phyloP scores from a whole-genome alignment of 257 asterid species.

The Echites panduratus region DNA sequence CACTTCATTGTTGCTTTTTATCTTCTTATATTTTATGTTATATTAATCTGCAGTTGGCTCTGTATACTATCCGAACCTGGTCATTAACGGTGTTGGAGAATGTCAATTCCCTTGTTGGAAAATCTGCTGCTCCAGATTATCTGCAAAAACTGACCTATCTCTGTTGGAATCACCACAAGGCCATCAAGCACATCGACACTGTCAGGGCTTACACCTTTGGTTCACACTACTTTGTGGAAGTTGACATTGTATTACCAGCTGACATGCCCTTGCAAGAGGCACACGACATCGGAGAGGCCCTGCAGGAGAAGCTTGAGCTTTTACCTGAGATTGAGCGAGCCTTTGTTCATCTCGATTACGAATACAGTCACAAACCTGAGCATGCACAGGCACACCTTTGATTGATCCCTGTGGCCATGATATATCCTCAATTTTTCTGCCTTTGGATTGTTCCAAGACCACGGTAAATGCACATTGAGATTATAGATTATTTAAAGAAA shows the following conservation, averaged over 20 bases:
- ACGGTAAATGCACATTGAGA: background rate
- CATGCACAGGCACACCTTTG: constrained; percentile 25
- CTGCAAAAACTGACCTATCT: constrained; percentile 49
- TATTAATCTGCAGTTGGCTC: constrained; percentile 31
- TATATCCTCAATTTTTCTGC: background rate
- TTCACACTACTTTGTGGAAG: constrained; percentile 51
- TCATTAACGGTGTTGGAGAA: constrained; percentile 49
- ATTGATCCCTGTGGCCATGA: background rate
- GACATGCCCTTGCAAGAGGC: constrained; percentile 48
- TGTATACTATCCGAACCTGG: constrained; percentile 54
- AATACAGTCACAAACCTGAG: constrained; percentile 29
- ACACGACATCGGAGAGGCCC: constrained; percentile 49
- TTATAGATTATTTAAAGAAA: background rate
- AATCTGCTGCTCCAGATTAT: constrained; percentile 47
- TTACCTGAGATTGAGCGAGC: constrained; percentile 30
- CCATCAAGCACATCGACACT: constrained; percentile 47
- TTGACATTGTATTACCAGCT: constrained; percentile 45
- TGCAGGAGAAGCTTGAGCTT: constrained; percentile 49
- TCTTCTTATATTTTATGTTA: background rate
- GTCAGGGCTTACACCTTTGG: constrained; percentile 53
- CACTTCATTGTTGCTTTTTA: background rate
- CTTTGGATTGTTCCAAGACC: background rate
- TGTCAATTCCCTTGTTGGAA: constrained; percentile 45
- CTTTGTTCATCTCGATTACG: constrained; percentile 30
- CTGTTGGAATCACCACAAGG: constrained; percentile 54